Evolutionary conservation across 2,329 filamentous ascomycete species (phyloP).

Genomic region (Xylariaceae sp.): DNA sequence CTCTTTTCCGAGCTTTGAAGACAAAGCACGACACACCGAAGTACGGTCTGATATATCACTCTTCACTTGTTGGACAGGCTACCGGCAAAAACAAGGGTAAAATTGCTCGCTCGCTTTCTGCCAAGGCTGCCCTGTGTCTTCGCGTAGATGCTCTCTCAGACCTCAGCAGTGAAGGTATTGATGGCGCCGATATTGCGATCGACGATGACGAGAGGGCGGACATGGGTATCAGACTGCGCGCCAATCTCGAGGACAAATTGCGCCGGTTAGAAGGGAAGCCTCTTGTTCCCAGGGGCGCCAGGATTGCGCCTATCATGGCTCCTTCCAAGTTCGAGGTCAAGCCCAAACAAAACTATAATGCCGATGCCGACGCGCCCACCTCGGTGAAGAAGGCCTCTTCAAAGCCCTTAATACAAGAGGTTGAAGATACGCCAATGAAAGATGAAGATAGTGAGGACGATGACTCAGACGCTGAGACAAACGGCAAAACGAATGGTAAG

Average conservation of each 20-base stretch:
- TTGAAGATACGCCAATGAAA: slow-evolving; percentile 38
- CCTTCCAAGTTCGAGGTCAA: slow-evolving; percentile 85
- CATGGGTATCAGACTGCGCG: slow-evolving; percentile 66
- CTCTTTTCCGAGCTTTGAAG: slow-evolving; percentile 95
- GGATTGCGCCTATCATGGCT: slow-evolving; percentile 67
- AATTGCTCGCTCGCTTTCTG: slow-evolving; percentile 91
- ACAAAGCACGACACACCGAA: slow-evolving; percentile 99
- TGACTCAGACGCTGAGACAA: slow-evolving; percentile 34
- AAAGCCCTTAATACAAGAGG: slow-evolving; percentile 37
- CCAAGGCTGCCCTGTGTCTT: slow-evolving; percentile 87
- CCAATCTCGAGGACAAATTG: slow-evolving; percentile 70
- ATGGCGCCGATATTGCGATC: slow-evolving; percentile 46
- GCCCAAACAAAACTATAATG: slow-evolving; percentile 90
- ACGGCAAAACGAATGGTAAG: slow-evolving; percentile 31
- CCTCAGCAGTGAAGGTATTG: slow-evolving; percentile 61
- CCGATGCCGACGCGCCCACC: slow-evolving; percentile 79
- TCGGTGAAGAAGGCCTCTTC: slow-evolving; percentile 35
- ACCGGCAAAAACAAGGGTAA: slow-evolving; percentile 99
- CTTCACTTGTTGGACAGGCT: slow-evolving; percentile 90
- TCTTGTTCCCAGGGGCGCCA: slow-evolving; percentile 66
- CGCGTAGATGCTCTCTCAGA: slow-evolving; percentile 86
- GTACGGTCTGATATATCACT: slow-evolving; percentile 92
- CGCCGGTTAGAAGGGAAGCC: slow-evolving; percentile 86
- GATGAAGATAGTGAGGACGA: slow-evolving; percentile 44
- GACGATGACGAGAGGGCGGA: slow-evolving; percentile 86